Conservation (phyloP, 2,329 filamentous ascomycete genomes). For the Akanthomyces dipterigenus region DNA sequence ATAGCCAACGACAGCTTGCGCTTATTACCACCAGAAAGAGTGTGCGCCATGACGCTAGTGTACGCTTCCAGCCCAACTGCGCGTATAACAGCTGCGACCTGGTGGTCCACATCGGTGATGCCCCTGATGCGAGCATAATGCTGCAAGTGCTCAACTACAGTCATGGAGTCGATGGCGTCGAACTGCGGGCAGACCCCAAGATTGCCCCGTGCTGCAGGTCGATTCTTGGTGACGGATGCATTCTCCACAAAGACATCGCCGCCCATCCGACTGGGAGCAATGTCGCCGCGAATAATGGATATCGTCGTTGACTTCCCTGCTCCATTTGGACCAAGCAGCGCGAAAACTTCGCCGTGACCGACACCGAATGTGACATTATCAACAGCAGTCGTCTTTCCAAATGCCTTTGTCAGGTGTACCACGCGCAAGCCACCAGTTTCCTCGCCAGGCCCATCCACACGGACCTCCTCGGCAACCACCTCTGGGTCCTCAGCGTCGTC, state of each 20-base stretch:
- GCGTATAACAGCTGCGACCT: slow-evolving; percentile 57
- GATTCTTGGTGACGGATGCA: slow-evolving; percentile 55
- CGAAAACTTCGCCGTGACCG: slow-evolving; percentile 61
- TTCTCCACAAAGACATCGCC: slow-evolving; percentile 65
- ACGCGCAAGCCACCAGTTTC: slow-evolving; percentile 50
- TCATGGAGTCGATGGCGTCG: slow-evolving; percentile 69
- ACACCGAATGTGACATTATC: slow-evolving; percentile 67
- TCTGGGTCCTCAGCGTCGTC: slow-evolving; percentile 20
- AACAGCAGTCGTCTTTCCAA: slow-evolving; percentile 58
- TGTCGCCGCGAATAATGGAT: slow-evolving; percentile 65
- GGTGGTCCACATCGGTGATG: slow-evolving; percentile 46
- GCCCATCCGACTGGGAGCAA: slow-evolving; percentile 45
- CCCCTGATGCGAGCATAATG: slow-evolving; percentile 70
- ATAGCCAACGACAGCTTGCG: slow-evolving; percentile 68
- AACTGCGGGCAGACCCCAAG: slow-evolving; percentile 69
- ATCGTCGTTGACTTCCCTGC: slow-evolving; percentile 71
- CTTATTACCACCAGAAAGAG: slow-evolving; percentile 71
- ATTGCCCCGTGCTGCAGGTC: slow-evolving; percentile 55
- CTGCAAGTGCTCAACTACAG: slow-evolving; percentile 61
- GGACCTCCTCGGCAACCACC: slow-evolving; percentile 19
- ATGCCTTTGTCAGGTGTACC: slow-evolving; percentile 61
- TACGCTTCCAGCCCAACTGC: slow-evolving; percentile 61
- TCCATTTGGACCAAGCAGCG: slow-evolving; percentile 69
- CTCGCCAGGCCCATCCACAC: slow-evolving; percentile 21
- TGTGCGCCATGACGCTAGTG: slow-evolving; percentile 54